Conservation (phyloP, 306 rosid genomes). For the Pterocarpus santalinus region DNA sequence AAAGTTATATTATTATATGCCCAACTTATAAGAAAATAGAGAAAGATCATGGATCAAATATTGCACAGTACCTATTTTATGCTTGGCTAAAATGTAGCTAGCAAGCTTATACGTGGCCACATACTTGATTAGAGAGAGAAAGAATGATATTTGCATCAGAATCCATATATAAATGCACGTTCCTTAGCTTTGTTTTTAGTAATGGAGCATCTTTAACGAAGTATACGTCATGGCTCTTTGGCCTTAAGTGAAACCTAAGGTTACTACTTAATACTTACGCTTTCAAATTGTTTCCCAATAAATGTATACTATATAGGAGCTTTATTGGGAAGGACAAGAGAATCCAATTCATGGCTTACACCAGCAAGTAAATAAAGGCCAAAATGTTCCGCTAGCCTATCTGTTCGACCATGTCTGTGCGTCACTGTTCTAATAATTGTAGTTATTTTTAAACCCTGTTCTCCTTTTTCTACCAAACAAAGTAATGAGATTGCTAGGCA, state of each 20-base stretch:
- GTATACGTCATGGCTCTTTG: constrained; percentile 57
- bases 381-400: constrained; percentile 34
- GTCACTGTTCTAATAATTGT: constrained; percentile 50
- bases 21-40: constrained; percentile 21
- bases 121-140: constrained; percentile 22
- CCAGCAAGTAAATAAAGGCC: constrained; percentile 51
- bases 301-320: constrained; percentile 31
- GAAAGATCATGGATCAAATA: constrained; percentile 21
- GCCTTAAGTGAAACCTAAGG: constrained; percentile 50
- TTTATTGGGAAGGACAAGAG: constrained; percentile 71
- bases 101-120: not conserved
- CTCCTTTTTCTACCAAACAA: constrained; percentile 22
- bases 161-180: constrained; percentile 44
- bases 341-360: constrained; percentile 77
- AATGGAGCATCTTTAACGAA: constrained; percentile 62
- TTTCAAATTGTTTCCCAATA: constrained; percentile 49
- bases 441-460: not conserved
- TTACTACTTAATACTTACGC: constrained; percentile 29
- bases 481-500: constrained; percentile 38
- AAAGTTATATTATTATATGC: not conserved
- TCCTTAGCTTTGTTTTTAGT: constrained; percentile 37
- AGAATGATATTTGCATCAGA: constrained; percentile 58
- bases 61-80: constrained; percentile 1
- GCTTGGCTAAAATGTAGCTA: not conserved
- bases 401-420: constrained; percentile 66